phyloP scores from a whole-genome alignment of 2,329 filamentous ascomycete genomes.

The Verticillium klebahnii region DNA sequence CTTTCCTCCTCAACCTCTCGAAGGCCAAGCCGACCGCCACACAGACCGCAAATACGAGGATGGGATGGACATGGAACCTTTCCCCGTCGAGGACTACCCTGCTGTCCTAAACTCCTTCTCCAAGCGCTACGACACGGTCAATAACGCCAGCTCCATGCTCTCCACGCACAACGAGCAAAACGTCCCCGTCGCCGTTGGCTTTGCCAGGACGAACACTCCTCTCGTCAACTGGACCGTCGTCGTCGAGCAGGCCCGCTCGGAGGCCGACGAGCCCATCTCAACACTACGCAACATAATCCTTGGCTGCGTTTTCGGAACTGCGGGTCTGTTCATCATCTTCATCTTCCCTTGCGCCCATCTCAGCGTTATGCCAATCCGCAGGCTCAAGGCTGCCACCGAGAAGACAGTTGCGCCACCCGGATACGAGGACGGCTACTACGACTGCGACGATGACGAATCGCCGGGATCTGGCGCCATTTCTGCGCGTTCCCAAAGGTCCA shows the following conservation, averaged over 20 bases:
- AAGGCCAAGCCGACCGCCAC: conserved; percentile 43
- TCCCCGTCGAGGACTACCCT: conserved; percentile 57
- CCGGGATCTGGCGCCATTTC: conserved; percentile 33
- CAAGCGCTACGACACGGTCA: conserved; percentile 41
- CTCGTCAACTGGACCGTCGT: conserved; percentile 80
- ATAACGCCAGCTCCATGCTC: conserved; percentile 66
- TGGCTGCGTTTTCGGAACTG: conserved; percentile 79
- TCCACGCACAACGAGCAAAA: conserved; percentile 70
- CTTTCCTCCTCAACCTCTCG: conserved; percentile 46
- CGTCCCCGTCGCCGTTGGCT: conserved; percentile 71
- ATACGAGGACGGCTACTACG: conserved; percentile 41
- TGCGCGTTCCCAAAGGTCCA: conserved; percentile 34
- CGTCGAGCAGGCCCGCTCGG: conserved; percentile 68
- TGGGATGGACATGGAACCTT: conserved; percentile 49
- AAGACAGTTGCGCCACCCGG: conserved; percentile 66
- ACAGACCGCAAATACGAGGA: conserved; percentile 43
- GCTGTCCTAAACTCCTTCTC: conserved; percentile 59
- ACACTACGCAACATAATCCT: conserved; percentile 76
- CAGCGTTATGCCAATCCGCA: conserved; percentile 73
- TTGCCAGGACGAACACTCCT: conserved; percentile 60
- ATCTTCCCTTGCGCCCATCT: conserved; percentile 77
- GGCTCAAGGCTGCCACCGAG: conserved; percentile 69
- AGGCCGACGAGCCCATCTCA: conserved; percentile 72
- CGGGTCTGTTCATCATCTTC: conserved; percentile 66
- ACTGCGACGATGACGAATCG: conserved; percentile 41